Evolutionary conservation across 352 stramenopile species (phyloP).

Genomic region (Phytophthora multivora): DNA sequence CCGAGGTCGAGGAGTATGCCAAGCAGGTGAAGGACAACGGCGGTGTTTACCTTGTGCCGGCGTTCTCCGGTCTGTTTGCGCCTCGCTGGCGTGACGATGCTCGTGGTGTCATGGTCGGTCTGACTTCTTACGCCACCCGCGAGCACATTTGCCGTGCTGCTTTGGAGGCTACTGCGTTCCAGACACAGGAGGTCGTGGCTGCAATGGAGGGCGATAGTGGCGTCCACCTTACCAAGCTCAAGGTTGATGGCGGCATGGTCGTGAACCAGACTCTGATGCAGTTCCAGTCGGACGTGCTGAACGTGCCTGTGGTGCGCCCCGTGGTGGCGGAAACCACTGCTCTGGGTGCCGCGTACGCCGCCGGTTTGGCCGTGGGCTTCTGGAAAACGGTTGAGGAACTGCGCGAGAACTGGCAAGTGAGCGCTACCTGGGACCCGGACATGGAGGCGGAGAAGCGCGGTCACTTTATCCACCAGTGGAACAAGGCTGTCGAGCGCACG

Average conservation of each 20-base stretch:
- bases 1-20: conserved; percentile 91
- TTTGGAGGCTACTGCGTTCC: conserved; percentile 96
- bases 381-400: conserved; percentile 92
- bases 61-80: conserved; percentile 97
- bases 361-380: conserved; percentile 96
- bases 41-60: conserved; percentile 98
- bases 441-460: conserved; percentile 65
- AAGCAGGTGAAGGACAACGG: conserved; percentile 92
- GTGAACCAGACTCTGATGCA: conserved; percentile 98
- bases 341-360: conserved; percentile 96
- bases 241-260: conserved; percentile 98
- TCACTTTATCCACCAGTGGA: conserved; percentile 76
- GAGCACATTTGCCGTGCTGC: conserved; percentile 96
- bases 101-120: conserved; percentile 95
- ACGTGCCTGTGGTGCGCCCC: conserved; percentile 93
- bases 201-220: conserved; percentile 94
- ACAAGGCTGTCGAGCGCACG: conserved; percentile 83
- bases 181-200: conserved; percentile 94
- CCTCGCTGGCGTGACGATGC: conserved; percentile 97
- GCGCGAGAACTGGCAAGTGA: conserved; percentile 80
- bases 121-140: conserved; percentile 95
- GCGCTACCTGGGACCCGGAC: conserved; percentile 72
- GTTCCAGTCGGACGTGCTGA: conserved; percentile 97
- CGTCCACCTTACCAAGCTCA: conserved; percentile 90
- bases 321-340: conserved; percentile 97